phyloP scores from a whole-genome alignment of 2,329 filamentous ascomycete species.

The Scedosporium boydii region DNA sequence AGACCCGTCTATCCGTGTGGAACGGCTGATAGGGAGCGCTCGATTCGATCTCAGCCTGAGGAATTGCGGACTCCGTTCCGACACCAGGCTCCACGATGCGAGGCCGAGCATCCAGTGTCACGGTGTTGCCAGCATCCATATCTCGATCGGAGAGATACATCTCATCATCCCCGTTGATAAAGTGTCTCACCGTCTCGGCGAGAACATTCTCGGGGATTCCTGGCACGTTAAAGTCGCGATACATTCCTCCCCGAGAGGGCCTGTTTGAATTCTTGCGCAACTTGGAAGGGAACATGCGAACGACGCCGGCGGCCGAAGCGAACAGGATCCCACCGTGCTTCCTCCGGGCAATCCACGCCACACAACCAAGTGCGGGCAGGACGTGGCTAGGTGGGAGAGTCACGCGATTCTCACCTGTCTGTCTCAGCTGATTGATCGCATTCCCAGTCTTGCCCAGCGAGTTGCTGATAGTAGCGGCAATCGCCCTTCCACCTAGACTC shows the following conservation, averaged over 20 bases:
- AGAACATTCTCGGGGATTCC: constrained; percentile 50
- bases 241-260: constrained; percentile 44
- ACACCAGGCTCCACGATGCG: constrained; percentile 26
- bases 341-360: constrained; percentile 55
- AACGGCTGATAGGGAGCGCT: constrained; percentile 94
- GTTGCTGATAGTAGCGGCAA: constrained; percentile 65
- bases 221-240: constrained; percentile 59
- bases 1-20: constrained; percentile 79
- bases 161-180: constrained; percentile 38
- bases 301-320: constrained; percentile 54
- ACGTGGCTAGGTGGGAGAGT: constrained; percentile 50
- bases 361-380: constrained; percentile 48
- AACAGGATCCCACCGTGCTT: constrained; percentile 50
- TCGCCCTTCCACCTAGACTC: constrained; percentile 60
- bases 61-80: constrained; percentile 54
- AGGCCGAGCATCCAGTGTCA: constrained; percentile 36
- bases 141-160: constrained; percentile 43
- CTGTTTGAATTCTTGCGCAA: constrained; percentile 44
- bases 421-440: constrained; percentile 59
- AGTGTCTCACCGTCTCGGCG: constrained; percentile 44
- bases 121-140: constrained; percentile 43
- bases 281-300: constrained; percentile 56
- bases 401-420: constrained; percentile 67
- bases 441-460: constrained; percentile 66
- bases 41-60: constrained; percentile 83